phyloP scores from a whole-genome alignment of 2,329 filamentous ascomycete genomes.

The Pseudogymnoascus sp. region DNA sequence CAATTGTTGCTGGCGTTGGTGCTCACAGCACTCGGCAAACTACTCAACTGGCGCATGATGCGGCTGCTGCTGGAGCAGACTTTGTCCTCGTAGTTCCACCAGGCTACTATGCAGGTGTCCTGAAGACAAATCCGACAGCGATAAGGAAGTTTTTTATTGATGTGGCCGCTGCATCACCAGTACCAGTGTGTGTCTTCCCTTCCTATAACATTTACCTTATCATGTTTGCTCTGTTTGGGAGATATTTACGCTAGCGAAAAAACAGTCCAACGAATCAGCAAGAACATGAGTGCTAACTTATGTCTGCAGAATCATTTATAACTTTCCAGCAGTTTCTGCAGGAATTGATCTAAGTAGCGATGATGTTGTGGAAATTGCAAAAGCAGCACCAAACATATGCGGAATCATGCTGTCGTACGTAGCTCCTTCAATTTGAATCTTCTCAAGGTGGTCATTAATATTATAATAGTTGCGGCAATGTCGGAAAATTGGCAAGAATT shows the following conservation, averaged over 20 bases:
- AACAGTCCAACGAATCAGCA: neutral
- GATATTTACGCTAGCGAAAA: neutral
- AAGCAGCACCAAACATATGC: slow-evolving; percentile 19
- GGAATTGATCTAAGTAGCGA: slow-evolving; percentile 23
- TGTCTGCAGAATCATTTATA: slow-evolving; percentile 20
- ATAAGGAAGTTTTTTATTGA: slow-evolving; percentile 22
- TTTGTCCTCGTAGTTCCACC: slow-evolving; percentile 18
- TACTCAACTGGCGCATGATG: slow-evolving; percentile 32
- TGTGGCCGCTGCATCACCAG: slow-evolving; percentile 17
- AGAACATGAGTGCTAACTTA: neutral
- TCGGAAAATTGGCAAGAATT: slow-evolving; percentile 21
- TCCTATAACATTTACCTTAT: neutral
- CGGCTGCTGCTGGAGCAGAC: slow-evolving; percentile 31
- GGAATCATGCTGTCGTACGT: slow-evolving; percentile 18
- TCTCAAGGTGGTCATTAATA: neutral
- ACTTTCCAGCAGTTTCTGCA: slow-evolving; percentile 20
- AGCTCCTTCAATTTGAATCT: neutral
- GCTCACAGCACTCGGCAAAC: slow-evolving; percentile 33
- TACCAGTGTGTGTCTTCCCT: slow-evolving; percentile 18
- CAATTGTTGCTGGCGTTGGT: slow-evolving; percentile 39
- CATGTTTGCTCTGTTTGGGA: too few species aligned
- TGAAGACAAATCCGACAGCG: slow-evolving; percentile 14
- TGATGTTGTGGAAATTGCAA: slow-evolving; percentile 19
- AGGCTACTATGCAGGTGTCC: slow-evolving; percentile 16
- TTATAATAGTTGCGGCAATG: slow-evolving; percentile 17